Evolutionary conservation across 2,329 filamentous ascomycete species (phyloP).

Genomic region (Epichloe hybrida): DNA sequence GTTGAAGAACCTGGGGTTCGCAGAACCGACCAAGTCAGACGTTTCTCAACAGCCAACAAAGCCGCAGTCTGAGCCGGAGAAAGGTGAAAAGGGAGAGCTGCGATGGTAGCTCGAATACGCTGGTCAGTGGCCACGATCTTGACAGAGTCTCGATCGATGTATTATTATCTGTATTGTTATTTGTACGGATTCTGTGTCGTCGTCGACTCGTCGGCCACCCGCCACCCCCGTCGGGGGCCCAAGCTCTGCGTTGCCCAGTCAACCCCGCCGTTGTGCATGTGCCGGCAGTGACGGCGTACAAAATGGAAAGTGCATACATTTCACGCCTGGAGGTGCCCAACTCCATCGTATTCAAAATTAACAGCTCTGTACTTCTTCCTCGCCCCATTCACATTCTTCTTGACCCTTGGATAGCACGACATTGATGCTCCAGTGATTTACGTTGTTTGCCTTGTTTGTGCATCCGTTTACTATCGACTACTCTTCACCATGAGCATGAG

Average conservation of each 20-base stretch:
- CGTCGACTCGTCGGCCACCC: background rate
- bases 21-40: conserved; percentile 15
- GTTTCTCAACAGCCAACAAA: conserved; percentile 5
- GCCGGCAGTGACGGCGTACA: conserved; percentile 5
- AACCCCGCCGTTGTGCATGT: conserved; percentile 6
- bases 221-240: background rate
- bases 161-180: background rate
- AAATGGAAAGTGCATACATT: conserved; percentile 4
- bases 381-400: background rate
- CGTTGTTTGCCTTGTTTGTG: background rate
- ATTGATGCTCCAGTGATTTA: background rate
- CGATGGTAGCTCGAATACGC: conserved; percentile 16
- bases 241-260: conserved; percentile 11
- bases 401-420: background rate
- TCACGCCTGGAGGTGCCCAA: conserved; percentile 1
- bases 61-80: conserved; percentile 16
- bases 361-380: conserved; percentile 1
- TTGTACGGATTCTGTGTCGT: too few species aligned
- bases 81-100: conserved; percentile 24
- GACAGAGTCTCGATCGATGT: background rate
- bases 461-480: background rate
- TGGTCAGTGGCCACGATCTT: background rate
- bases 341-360: conserved; percentile 2
- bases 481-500: conserved; percentile 17
- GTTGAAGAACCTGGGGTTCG: conserved; percentile 83